Percentiles rank a stretch among this genome's conserved stretches.
Evolutionary conservation across 2,329 filamentous ascomycete species (phyloP).

Genomic region (Cladophialophora psammophila): DNA sequence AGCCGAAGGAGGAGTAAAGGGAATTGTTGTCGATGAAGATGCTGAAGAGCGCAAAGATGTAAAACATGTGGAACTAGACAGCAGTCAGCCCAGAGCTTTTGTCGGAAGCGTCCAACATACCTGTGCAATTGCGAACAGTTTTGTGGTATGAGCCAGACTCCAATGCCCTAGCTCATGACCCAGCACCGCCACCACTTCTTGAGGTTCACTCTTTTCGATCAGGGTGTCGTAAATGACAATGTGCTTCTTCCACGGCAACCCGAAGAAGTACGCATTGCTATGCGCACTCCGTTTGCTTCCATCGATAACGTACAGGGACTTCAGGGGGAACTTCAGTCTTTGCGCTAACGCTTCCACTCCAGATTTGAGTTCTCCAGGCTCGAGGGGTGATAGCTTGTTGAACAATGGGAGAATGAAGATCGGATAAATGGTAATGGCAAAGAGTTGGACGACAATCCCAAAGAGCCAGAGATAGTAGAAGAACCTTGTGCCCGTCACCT

Average conservation of each 20-base stretch:
- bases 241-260: conserved; percentile 99
- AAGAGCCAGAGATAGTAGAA: conserved; percentile 99
- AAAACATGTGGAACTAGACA: conserved; percentile 84
- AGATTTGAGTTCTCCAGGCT: conserved; percentile 86
- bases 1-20: conserved; percentile 90
- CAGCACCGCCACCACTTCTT: conserved; percentile 93
- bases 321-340: conserved; percentile 87
- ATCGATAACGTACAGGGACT: conserved; percentile 93
- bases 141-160: conserved; percentile 93
- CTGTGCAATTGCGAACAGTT: conserved; percentile 85
- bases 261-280: conserved; percentile 95
- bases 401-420: conserved; percentile 93
- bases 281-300: conserved; percentile 87
- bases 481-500: conserved; percentile 91
- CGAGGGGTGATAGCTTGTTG: conserved; percentile 94
- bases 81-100: conserved; percentile 13
- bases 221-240: conserved; percentile 99
- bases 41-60: conserved; percentile 95
- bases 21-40: conserved; percentile 96
- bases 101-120: conserved; percentile 54
- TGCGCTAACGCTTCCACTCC: conserved; percentile 84
- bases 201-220: conserved; percentile 89
- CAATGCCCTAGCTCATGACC: conserved; percentile 97
- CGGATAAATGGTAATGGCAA: conserved; percentile 95
- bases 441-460: conserved; percentile 84